phyloP scores from a whole-genome alignment of 208 protist genomes.

The Jaenimonas drosophilae region DNA sequence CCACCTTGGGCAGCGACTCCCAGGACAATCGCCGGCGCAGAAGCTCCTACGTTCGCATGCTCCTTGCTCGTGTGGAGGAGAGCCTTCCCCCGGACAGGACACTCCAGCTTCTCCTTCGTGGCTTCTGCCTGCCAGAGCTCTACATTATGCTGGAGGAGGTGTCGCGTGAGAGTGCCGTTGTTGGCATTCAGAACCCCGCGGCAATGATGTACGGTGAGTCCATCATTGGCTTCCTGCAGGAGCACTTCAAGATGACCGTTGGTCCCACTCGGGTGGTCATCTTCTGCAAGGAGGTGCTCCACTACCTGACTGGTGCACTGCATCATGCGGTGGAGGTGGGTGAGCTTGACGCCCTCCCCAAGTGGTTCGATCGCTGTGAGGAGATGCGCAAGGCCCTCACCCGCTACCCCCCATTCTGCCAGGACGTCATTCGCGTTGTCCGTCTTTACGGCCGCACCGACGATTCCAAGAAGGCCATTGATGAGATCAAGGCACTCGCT shows the following conservation, averaged over 20 bases:
- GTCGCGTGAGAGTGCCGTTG: conserved; percentile 33
- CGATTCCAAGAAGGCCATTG: conserved; percentile 18
- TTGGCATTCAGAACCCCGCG: conserved; percentile 30
- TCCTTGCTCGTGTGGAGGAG: conserved; percentile 30
- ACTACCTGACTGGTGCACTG: neutral
- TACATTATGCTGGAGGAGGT: conserved; percentile 60
- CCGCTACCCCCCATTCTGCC: conserved; percentile 16
- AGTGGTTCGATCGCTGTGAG: conserved; percentile 4
- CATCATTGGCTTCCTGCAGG: conserved; percentile 45
- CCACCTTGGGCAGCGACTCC: neutral
- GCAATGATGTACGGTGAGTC: conserved; percentile 69
- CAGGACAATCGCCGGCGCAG: conserved; percentile 9
- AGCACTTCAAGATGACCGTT: conserved; percentile 37
- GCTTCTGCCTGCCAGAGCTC: conserved; percentile 63
- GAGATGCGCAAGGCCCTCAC: conserved; percentile 16
- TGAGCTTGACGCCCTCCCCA: neutral
- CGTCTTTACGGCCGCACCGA: conserved; percentile 33
- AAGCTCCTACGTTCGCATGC: conserved; percentile 46
- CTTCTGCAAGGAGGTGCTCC: conserved; percentile 24
- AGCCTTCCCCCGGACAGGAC: conserved; percentile 17
- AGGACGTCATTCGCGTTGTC: conserved; percentile 25
- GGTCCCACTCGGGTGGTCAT: conserved; percentile 30
- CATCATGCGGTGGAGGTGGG: neutral
- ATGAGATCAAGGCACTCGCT: conserved; percentile 28
- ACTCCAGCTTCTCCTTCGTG: conserved; percentile 34